Evolutionary conservation across 73 alveolate genomes (phyloP).

Genomic region (Effrenium voratum): DNA sequence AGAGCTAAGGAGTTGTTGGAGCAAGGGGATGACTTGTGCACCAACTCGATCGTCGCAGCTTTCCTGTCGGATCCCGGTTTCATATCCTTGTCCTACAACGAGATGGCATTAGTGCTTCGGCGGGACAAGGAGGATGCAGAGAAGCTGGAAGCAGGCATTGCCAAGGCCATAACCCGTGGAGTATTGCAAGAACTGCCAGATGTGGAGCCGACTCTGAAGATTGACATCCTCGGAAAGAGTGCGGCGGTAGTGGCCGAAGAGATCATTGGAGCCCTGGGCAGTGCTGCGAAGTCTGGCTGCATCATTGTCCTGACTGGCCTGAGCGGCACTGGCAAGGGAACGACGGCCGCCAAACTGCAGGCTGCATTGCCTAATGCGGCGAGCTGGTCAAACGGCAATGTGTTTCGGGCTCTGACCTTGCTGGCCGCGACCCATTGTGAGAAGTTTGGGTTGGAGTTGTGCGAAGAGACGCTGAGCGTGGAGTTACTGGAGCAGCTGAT

Average conservation of each 20-base stretch:
- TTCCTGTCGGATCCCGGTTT: slow-evolving; percentile 14
- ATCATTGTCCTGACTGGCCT: not conserved
- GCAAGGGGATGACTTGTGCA: slow-evolving; percentile 5
- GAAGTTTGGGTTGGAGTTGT: not conserved
- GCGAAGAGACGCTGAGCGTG: not conserved
- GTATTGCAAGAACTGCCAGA: not conserved
- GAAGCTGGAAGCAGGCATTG: slow-evolving; percentile 24
- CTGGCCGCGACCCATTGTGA: not conserved
- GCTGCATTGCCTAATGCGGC: not conserved
- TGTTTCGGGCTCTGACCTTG: slow-evolving; percentile 14
- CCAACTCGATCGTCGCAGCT: slow-evolving; percentile 4
- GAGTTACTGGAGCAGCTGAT: not conserved
- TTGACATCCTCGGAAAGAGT: not conserved
- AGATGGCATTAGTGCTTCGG: not conserved
- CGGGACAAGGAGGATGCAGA: slow-evolving; percentile 28
- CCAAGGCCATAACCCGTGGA: not conserved
- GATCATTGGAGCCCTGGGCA: not conserved
- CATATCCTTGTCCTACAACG: not conserved
- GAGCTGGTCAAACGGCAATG: slow-evolving; percentile 6
- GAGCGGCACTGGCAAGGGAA: slow-evolving; percentile 14
- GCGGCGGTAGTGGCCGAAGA: not conserved
- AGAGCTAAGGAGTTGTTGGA: too few relatives aligned
- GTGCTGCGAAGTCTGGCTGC: not conserved
- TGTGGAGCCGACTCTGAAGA: slow-evolving; percentile 2
- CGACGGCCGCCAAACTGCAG: not conserved